Evolutionary conservation across 2,329 filamentous ascomycete species (phyloP).

Genomic region (Dactylellina sp.): DNA sequence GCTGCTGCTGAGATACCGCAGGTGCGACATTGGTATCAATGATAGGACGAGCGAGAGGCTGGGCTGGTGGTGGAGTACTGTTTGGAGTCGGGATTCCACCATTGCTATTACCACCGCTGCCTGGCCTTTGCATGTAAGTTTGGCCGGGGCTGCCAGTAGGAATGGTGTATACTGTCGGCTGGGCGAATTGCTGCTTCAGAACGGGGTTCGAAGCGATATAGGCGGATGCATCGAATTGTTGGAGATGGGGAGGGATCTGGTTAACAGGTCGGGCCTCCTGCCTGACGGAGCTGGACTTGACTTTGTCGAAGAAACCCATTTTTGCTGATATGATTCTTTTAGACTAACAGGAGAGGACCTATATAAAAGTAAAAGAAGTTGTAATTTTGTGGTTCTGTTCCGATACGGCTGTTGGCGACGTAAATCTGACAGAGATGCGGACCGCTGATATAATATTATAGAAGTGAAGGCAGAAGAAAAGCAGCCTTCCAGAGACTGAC

Average conservation of each 20-base stretch:
- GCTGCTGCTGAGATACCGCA: constrained; percentile 34
- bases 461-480: not conserved
- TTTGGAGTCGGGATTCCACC: constrained; percentile 53
- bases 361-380: constrained; percentile 6
- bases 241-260: constrained; percentile 49
- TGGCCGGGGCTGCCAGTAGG: constrained; percentile 44
- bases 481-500: constrained; percentile 47
- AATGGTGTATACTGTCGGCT: constrained; percentile 25
- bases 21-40: constrained; percentile 51
- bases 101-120: constrained; percentile 38
- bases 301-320: constrained; percentile 56
- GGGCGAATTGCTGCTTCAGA: constrained; percentile 53
- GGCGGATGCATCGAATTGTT: constrained; percentile 55
- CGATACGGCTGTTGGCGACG: constrained; percentile 41
- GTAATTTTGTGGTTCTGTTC: not conserved
- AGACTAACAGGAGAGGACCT: not conserved
- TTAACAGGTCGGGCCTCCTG: constrained; percentile 41
- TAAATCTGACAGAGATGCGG: constrained; percentile 23
- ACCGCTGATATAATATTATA: constrained; percentile 14
- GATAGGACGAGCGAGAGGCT: constrained; percentile 20
- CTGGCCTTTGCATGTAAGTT: constrained; percentile 45
- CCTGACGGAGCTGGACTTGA: constrained; percentile 51
- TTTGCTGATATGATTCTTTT: constrained; percentile 3
- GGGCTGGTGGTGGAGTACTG: constrained; percentile 52
- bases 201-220: constrained; percentile 55